Evolutionary conservation across 345 rosid species (phyloP), one percentile per base, ranked within the genome.

Genomic region (Aegle marmelos): DNA sequence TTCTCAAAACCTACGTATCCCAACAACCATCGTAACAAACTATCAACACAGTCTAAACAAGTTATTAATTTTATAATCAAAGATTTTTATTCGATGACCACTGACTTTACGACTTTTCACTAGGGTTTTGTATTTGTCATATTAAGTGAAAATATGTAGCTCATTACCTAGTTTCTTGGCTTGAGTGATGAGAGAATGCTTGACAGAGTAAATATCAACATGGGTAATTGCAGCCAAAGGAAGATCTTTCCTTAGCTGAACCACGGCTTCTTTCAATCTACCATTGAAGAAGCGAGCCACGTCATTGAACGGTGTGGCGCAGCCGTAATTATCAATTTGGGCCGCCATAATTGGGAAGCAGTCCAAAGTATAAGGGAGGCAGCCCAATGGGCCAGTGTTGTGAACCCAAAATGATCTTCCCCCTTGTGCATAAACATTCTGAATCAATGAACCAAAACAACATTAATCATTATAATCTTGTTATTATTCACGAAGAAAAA

Each of bases 401-500:
- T 91, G 98, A 54, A 93, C 82, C 95, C 92, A 93, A 54, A 94
- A 93, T 59, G 85, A 80, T 72, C 95, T 88, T 41, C 94, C 97
- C 71, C 96, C 97, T 84, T 80, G 83, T 50, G 62, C 81, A 72
- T 91, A 91, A 58, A 87, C 68, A 25, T 83, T 30, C 96, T 90
- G 86, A 50, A 61, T 17, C 5, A 16, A 33, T 8, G 16, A 9
- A 22, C 6, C 27, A 1, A 50, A 25, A 25, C 58, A 25, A 16
- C 19, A 28, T 28, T 25, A 19, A 16, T 28, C 2, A 48, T 27
- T 31, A 16, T 17, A 17, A 6, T 33, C 19, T 76, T 8, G 48
- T 41, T 10, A 41, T 10, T 41, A 41, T 10, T 41, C 48, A 41
- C 2, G 14, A 41, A 41, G 50, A 45, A 37, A 37, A 2, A 36